Conservation (phyloP, 768 basidiomycete species). For the Tulasnella calospora region DNA sequence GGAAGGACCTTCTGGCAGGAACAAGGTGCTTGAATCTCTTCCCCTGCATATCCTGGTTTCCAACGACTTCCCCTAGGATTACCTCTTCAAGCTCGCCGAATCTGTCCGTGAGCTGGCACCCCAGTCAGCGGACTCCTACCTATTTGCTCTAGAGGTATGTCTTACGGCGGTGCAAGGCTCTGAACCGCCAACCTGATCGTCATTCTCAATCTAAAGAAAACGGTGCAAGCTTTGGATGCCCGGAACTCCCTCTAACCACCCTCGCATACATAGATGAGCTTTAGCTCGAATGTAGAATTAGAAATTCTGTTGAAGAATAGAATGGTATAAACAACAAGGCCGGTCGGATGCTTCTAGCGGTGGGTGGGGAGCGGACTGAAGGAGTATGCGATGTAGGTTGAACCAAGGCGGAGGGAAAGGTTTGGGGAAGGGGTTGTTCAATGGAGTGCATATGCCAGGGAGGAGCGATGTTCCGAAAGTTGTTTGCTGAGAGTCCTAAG, state of each 20-base stretch:
- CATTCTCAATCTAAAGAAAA: neutral
- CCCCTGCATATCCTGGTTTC: neutral
- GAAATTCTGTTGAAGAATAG: constrained; percentile 15
- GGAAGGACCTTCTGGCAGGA: constrained; percentile 81
- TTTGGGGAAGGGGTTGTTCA: neutral
- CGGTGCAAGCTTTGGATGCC: neutral
- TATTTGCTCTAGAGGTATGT: constrained; percentile 67
- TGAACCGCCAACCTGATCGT: neutral
- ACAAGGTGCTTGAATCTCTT: constrained; percentile 55
- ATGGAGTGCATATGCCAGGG: constrained; percentile 1
- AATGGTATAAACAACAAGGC: constrained; percentile 14
- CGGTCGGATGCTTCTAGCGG: constrained; percentile 1
- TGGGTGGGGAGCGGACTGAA: neutral
- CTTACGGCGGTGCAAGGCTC: neutral
- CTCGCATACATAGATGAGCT: neutral
- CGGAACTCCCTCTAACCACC: neutral
- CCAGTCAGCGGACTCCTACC: constrained; percentile 66
- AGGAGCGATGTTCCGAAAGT: neutral
- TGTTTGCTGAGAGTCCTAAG: neutral
- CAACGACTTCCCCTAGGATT: constrained; percentile 54
- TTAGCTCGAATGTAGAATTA: neutral
- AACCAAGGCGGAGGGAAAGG: neutral
- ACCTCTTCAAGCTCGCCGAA: constrained; percentile 70
- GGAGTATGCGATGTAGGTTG: neutral
- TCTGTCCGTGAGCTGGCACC: constrained; percentile 72